phyloP scores from a whole-genome alignment of 495 filamentous ascomycete genomes.

The Aspergillus avenaceus region DNA sequence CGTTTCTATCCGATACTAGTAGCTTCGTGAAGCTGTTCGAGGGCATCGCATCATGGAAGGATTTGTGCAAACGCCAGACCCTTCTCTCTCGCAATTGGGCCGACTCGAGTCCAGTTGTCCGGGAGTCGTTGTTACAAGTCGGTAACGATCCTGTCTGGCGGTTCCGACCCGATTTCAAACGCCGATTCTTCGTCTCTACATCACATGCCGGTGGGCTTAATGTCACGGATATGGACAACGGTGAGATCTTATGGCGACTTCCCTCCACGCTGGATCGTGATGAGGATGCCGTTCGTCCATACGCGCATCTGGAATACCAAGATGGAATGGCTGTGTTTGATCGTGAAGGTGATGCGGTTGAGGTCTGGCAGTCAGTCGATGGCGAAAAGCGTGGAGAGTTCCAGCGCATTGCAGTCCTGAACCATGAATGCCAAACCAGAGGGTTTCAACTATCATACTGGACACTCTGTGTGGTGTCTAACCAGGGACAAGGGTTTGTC shows the following conservation, averaged over 20 bases:
- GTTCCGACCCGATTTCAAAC: conserved; percentile 36
- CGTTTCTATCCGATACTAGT: conserved; percentile 14
- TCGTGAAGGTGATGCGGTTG: conserved; percentile 33
- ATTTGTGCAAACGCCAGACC: conserved; percentile 34
- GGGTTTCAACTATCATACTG: conserved; percentile 37
- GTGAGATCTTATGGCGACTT: conserved; percentile 30
- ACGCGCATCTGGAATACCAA: conserved; percentile 39
- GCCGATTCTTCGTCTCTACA: conserved; percentile 35
- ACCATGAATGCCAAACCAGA: conserved; percentile 35
- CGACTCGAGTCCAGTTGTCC: conserved; percentile 17
- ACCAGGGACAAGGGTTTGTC: conserved; percentile 33
- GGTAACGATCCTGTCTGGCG: conserved; percentile 39
- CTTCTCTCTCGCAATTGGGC: conserved; percentile 35
- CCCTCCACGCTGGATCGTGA: conserved; percentile 29
- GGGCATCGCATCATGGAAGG: conserved; percentile 30
- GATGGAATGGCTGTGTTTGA: conserved; percentile 41
- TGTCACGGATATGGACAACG: conserved; percentile 38
- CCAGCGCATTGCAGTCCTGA: conserved; percentile 30
- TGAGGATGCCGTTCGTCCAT: conserved; percentile 27
- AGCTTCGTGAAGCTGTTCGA: conserved; percentile 25
- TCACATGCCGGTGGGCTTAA: conserved; percentile 36
- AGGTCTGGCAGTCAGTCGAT: conserved; percentile 36
- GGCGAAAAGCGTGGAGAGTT: conserved; percentile 32
- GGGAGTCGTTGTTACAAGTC: conserved; percentile 33
- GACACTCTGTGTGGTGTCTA: conserved; percentile 40